Evolutionary conservation across 2,329 filamentous ascomycete genomes (phyloP), one percentile per base, ranked within the genome.

Genomic region (Oidium heveae): DNA sequence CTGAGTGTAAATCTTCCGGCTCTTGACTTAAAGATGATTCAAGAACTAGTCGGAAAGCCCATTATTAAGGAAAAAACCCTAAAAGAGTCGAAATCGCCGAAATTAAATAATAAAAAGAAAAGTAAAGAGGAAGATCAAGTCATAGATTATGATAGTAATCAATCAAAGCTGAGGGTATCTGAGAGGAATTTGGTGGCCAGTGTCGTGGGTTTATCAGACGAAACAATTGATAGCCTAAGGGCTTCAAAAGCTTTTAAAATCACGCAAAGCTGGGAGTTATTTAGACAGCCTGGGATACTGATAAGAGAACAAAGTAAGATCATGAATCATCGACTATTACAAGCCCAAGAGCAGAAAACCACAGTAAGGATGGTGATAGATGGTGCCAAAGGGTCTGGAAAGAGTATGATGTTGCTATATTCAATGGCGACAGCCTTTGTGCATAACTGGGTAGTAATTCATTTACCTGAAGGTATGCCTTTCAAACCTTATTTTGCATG

Each of bases 231-330:
- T 69, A 77, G 82, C 66, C 71, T 98, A 70, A 76, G 87, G 62
- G 76, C 80, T n/a, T 73, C 84, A 54, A 85, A 94, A 65, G 87
- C 86, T 3, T 98, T 98, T 73, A 94, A 94, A 75, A 73, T 79
- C 22, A 84, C 79, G 24, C 91, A 96, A 73, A 80, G 77, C 59
- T 98, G 91, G 88, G 76, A 74, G 56, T 70, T 94, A 63, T 98
- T 96, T 69, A 73, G 85, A 61, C 75, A 79, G 60, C 91, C 91
- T 28, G 84, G 84, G 55, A 77, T 82, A 54, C 70, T 98, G 64
- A 71, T 94, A 58, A 76, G 88, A 61, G 72, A 76, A 56, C 86
- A 95, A 71, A 84, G 83, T n/a, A 70, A 84, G 43, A 74, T 84
- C 57, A 63, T 95, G 62, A 75, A 76, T n/a, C 71, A 70, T 61